Base-by-base conservation (phyloP, 2,329 filamentous ascomycete species). In the Aspergillus viridinutans region DNA sequence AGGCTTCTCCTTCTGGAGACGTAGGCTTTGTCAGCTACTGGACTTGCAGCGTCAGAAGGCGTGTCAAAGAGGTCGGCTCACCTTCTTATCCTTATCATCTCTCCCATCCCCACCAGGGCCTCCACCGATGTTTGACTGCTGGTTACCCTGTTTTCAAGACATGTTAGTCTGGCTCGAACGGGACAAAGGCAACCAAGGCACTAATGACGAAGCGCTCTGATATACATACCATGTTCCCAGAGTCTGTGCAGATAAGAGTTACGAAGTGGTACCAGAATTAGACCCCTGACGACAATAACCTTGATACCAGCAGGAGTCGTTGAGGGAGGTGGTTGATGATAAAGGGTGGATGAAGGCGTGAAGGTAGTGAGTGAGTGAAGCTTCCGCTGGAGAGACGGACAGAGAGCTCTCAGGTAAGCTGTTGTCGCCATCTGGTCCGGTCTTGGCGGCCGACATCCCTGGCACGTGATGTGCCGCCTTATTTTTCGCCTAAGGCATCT, bases 51-150 rank as follows among this genome's bases (percentile, higher is more conserved):
- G 20, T 20, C 20, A 32, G 38, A 14, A 14, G 38, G 35, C 17
- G 17, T 47, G 25, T 20, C 20, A 12, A 10, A 56, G 50, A 17
- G 12, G 17, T 7, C 17, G 9, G 43, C 60, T 47, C 62, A 90
- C 93, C 85, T 97, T 97, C 84, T 97, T 96, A 71, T 95, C 92
- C 80, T 92, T 92, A 17, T 90, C 89, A 67, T 93, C 88, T 63
- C 88, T 89, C 64, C 88, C 88, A 72, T 93, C 90, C 59, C 86
- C 85, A 61, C 85, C 86, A 59, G 80, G 85, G 56, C 86, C 87
- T 62, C 83, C 83, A 69, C 90, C 91, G 80, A 95, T 89, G 72
- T 90, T 90, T 74, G 92, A 96, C 76, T 95, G 81, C 71, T 80
- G 76, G 70, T 82, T 80, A 69, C 77, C 77, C 77, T 78, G 53